Evolutionary conservation across 1,139 yeast genomes (phyloP), one percentile per base, ranked within the genome.

Genomic region (Pneumocystis murina): DNA sequence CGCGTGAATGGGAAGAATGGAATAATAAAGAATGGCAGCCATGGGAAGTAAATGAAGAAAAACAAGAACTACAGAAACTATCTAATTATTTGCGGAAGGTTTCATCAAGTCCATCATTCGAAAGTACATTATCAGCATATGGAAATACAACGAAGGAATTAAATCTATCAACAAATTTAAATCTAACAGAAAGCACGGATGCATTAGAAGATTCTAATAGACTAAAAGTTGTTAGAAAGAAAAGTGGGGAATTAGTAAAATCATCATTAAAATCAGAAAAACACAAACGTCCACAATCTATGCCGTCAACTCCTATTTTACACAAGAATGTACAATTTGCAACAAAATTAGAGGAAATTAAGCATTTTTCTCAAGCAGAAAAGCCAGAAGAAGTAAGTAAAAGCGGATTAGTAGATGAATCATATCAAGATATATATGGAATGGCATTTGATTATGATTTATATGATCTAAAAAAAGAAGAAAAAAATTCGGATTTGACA

Each of bases 241-340:
- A 88, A 74, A 82, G 88, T 3, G 95, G 95, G 33, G 95, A 88
- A 71, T 76, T 86, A 57, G 86, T 88, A 61, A 86, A 87, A 71
- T 82, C 91, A 3, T 84, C 88, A 33, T 77, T 88, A 63, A 86
- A 85, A 71, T 72, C 77, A 64, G 80, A 76, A 65, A 41, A 35
- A 17, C 35, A 62, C 14, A 74, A 82, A 59, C 75, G 87, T 64
- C 79, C 83, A 41, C 79, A 79, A 68, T 84, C 90, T 14, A 79
- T 87, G 76, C 96, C 96, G 2, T 77, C 86, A 0, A 85, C 94
- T 3, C 87, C 87, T 0, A 82, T 86, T 24, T 78, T 79, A 67
- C 66, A 69, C 54, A 88, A 88, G 71, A 84, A 80, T 68, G 96
- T 88, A 35, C 92, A 88, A 73, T 88, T 88, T 74, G 94, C 91